Evolutionary conservation across 805 yeast species (phyloP).

Genomic region (Candida ponderosae): DNA sequence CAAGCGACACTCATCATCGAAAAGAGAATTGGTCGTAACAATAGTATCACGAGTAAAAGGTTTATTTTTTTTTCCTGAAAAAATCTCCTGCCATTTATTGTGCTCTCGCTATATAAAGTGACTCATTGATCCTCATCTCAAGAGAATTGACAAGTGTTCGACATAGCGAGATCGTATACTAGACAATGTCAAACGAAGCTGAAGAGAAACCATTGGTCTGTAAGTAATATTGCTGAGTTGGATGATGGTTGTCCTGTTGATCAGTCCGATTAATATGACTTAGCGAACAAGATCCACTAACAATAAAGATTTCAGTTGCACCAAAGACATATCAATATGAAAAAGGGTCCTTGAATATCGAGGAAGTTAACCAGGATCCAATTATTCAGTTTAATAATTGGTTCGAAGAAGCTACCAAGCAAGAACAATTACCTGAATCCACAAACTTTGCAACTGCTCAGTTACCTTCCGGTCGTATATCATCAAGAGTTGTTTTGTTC

Average conservation of each 20-base stretch:
- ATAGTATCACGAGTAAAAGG: neutral
- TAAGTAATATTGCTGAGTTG: neutral
- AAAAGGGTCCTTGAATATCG: slow-evolving; percentile 49
- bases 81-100: neutral
- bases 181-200: neutral
- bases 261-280: neutral
- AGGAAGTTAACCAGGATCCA: slow-evolving; percentile 52
- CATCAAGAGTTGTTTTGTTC: slow-evolving; percentile 75
- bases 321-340: slow-evolving; percentile 87
- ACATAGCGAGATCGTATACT: too few relatives aligned
- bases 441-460: slow-evolving; percentile 83
- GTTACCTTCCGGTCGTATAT: slow-evolving; percentile 85
- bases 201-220: slow-evolving; percentile 1
- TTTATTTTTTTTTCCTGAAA: neutral
- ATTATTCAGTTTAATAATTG: slow-evolving; percentile 73
- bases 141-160: too few relatives aligned
- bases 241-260: neutral
- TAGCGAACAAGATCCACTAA: neutral
- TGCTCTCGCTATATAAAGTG: neutral
- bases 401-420: slow-evolving; percentile 69
- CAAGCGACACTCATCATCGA: neutral
- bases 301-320: slow-evolving; percentile 37
- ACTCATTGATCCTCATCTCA: neutral
- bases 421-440: slow-evolving; percentile 71
- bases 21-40: neutral